Evolutionary conservation across 306 rosid species (phyloP), one percentile per base, ranked within the genome.

Genomic region (Cicer cuneatum): DNA sequence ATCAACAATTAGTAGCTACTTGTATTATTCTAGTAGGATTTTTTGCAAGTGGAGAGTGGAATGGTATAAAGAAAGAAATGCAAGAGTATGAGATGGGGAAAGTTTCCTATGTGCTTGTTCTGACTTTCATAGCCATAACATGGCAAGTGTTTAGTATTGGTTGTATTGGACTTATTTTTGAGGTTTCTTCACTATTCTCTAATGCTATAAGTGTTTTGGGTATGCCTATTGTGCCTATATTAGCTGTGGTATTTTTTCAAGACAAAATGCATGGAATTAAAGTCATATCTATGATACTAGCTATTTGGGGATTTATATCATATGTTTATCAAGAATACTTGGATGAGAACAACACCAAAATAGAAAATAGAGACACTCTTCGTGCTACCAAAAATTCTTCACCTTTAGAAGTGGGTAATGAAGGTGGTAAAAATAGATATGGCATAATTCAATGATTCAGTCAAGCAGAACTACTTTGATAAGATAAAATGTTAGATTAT

Each of bases 1-100:
- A 63, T 57, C 43, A 39, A 0, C 0, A 18, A 4, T 2, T 81
- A 11, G 84, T 81, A 8, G 73, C 81, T 52, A 53, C 77, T 4
- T 7, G 7, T 75, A 73, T 42, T 10, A 19, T 54, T 7, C 14
- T 81, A 10, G 45, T 75, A 6, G 84, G 81, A 53, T 38, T 81
- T 14, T 81, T 81, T 69, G 84, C 84, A 7, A 81, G 84, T 69
- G 84, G 84, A 37, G 77, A 81, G 9, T 81, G 77, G 80, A 69
- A 1, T 2, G 41, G 81, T 35, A 42, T 81, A 58, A 37, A 35
- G 19, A 56, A 69, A 35, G 84, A 81, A 64, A 75, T 81, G 73
- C 24, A 53, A 7, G 77, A 37, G 11, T 81, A 69, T 81, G 73
- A 75, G 10, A 2, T 75, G 63, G 84, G 84, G 6, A 62, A 75